Conservation (phyloP, 495 filamentous ascomycete species). For the Neurospora sublineolata region DNA sequence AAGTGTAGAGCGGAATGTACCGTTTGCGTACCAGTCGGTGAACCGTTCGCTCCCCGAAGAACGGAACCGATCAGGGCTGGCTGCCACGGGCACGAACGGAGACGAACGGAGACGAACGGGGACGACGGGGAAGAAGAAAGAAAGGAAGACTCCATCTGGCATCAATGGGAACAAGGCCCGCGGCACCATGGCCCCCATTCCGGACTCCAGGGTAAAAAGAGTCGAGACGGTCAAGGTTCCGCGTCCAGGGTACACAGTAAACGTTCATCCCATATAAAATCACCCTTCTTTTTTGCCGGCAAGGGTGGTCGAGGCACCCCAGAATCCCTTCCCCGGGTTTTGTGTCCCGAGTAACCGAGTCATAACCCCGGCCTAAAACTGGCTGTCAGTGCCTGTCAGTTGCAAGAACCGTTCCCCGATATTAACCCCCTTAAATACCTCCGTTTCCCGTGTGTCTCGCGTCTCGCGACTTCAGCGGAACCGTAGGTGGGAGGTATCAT, state of each 20-base stretch:
- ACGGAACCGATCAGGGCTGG: background rate
- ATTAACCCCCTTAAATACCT: background rate
- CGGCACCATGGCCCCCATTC: background rate
- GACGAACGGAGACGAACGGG: background rate
- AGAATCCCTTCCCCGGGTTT: conserved; percentile 9
- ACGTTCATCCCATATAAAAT: background rate
- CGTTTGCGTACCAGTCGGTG: background rate
- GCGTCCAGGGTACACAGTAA: background rate
- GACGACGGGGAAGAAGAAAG: background rate
- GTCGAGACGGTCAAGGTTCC: conserved; percentile 5
- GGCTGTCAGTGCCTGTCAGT: background rate
- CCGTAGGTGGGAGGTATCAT: background rate
- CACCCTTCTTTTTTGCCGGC: conserved; percentile 12
- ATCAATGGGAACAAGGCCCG: background rate
- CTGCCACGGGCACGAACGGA: background rate
- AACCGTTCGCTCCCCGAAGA: background rate
- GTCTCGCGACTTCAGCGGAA: background rate
- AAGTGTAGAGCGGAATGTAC: background rate
- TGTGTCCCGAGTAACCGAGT: conserved; percentile 1
- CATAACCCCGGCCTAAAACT: background rate
- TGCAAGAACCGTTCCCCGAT: background rate
- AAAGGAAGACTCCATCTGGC: background rate
- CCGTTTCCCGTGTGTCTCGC: background rate
- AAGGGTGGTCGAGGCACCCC: conserved; percentile 3
- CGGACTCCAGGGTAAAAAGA: background rate